Conservation (phyloP, 2,329 filamentous ascomycete genomes). For the Saccharata proteae region DNA sequence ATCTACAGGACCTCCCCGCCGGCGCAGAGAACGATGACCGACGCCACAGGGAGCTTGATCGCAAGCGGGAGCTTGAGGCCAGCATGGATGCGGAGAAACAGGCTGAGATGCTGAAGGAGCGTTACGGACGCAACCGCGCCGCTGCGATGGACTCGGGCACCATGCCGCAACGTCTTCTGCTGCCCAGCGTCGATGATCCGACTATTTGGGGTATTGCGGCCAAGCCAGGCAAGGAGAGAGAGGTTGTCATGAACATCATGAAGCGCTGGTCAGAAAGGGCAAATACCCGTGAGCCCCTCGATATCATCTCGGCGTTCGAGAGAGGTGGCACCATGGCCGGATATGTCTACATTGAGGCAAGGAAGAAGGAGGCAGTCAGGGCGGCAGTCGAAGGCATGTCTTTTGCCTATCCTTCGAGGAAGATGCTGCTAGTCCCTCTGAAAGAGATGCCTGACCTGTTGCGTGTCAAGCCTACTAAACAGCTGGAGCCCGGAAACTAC, state of each 20-base stretch:
- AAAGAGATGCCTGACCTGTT: conserved; percentile 98
- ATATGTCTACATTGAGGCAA: conserved; percentile 89
- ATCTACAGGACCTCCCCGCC: conserved; percentile 62
- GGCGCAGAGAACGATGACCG: conserved; percentile 79
- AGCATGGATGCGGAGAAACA: conserved; percentile 91
- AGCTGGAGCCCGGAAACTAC: conserved; percentile 81
- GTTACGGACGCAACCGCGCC: conserved; percentile 69
- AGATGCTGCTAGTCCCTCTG: conserved; percentile 80
- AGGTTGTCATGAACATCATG: conserved; percentile 77
- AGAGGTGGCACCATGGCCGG: conserved; percentile 76
- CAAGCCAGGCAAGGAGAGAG: conserved; percentile 89
- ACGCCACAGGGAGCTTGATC: conserved; percentile 86
- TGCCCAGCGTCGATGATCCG: conserved; percentile 89
- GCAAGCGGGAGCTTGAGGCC: conserved; percentile 73
- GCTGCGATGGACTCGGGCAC: conserved; percentile 60
- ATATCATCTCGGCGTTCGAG: conserved; percentile 86
- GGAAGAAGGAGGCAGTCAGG: conserved; percentile 74
- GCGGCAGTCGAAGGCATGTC: conserved; percentile 71
- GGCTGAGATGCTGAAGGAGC: conserved; percentile 72
- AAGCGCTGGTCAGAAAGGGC: conserved; percentile 75
- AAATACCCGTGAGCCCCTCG: conserved; percentile 66
- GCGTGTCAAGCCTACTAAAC: conserved; percentile 66
- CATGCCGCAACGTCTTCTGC: conserved; percentile 71
- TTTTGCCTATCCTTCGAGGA: conserved; percentile 80
- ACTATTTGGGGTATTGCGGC: conserved; percentile 91